These are phyloP conservation scores for Paramecium octaurelia DNA, from an alignment of 73 alveolate genomes.

Conservation along the genomic window DNA sequence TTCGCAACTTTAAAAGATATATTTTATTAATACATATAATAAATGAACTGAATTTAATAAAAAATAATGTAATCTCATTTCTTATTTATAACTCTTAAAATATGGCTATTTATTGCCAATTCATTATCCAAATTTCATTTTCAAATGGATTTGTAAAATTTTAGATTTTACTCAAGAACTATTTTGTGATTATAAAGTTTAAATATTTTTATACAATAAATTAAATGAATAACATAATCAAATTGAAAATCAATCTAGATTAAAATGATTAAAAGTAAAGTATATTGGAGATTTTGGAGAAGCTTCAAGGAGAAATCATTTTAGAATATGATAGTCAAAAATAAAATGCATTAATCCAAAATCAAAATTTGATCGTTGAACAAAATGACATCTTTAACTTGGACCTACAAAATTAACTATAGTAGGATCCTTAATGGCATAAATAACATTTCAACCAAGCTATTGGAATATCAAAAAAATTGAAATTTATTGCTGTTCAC, in stretches of 20 bases:
- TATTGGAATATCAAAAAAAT: background rate
- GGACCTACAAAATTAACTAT: background rate
- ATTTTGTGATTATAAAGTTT: background rate
- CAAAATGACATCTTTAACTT: background rate
- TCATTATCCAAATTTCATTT: background rate
- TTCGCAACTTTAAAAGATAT: background rate
- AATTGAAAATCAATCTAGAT: background rate
- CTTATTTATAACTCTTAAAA: background rate
- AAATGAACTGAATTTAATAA: background rate
- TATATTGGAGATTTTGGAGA: background rate
- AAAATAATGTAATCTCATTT: background rate
- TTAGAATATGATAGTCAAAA: background rate
- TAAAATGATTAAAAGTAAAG: background rate
- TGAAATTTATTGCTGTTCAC: background rate
- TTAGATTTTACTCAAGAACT: background rate
- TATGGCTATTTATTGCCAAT: background rate
- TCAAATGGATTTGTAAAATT: background rate
- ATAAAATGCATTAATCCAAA: background rate
- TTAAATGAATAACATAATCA: background rate
- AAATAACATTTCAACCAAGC: background rate
- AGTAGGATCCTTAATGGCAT: background rate
- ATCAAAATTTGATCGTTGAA: background rate
- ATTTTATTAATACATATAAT: background rate
- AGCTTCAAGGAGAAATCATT: background rate
- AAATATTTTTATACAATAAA: background rate